These are phyloP conservation scores for Paramecium caudatum DNA, from an alignment of 73 alveolate species.

Conservation along the genomic window DNA sequence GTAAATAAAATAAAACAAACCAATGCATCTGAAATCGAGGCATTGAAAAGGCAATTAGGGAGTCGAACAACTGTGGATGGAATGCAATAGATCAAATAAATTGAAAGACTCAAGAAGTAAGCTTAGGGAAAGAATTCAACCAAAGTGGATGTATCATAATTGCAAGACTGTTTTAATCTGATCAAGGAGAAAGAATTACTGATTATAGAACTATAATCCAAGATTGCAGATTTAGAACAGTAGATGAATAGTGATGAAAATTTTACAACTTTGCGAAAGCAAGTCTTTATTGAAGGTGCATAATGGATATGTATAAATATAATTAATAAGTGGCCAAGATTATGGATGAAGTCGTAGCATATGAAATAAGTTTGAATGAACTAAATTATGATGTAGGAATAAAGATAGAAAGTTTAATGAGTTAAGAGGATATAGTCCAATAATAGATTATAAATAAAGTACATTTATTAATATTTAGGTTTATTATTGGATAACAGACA, in stretches of 20 bases:
- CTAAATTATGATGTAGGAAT: conserved; percentile 26
- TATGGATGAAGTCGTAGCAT: conserved; percentile 43
- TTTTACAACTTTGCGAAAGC: not conserved
- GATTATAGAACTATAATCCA: conserved; percentile 10
- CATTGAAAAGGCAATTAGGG: conserved; percentile 28
- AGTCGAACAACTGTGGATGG: conserved; percentile 52
- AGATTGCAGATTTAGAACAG: conserved; percentile 2
- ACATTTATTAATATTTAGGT: not conserved
- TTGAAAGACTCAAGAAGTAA: conserved; percentile 43
- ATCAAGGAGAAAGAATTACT: not conserved
- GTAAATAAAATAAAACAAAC: not conserved
- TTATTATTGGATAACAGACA: conserved; percentile 62
- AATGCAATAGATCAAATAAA: not conserved
- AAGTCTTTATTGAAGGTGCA: conserved; percentile 63
- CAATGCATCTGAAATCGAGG: not conserved
- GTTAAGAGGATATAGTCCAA: conserved; percentile 23
- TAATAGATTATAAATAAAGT: conserved; percentile 57
- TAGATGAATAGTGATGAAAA: conserved; percentile 39
- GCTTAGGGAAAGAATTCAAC: not conserved
- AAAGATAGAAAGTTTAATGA: conserved; percentile 33
- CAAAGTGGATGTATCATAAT: conserved; percentile 21
- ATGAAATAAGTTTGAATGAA: conserved; percentile 46
- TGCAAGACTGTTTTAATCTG: conserved; percentile 50
- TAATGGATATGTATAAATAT: conserved; percentile 47
- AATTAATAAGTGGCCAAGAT: conserved; percentile 22